phyloP scores from a whole-genome alignment of 306 rosid species.

The Citrullus colocynthis region DNA sequence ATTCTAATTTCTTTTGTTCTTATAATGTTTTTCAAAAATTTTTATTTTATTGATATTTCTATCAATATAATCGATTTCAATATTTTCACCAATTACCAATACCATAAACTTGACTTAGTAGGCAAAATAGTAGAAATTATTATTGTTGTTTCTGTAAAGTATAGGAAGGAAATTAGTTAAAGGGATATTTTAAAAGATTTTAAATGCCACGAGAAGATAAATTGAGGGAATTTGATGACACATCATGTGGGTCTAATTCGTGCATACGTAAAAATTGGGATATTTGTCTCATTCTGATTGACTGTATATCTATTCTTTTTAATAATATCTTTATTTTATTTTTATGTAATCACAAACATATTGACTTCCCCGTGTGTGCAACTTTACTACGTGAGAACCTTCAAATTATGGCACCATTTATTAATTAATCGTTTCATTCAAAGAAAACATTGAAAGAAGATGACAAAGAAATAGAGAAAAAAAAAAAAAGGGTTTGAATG shows the following conservation, averaged over 20 bases:
- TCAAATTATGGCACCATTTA: background rate
- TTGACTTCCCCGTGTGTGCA: background rate
- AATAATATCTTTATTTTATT: background rate
- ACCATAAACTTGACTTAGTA: too few relatives aligned
- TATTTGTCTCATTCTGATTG: conserved; percentile 4
- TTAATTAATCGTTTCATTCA: background rate
- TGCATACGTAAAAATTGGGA: conserved; percentile 7
- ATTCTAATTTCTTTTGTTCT: too few relatives aligned
- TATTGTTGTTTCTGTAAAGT: too few relatives aligned
- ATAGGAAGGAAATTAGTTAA: too few relatives aligned
- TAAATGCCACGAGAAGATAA: background rate
- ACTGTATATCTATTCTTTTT: background rate
- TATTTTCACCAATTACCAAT: too few relatives aligned
- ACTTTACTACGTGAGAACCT: background rate
- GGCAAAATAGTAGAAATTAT: too few relatives aligned
- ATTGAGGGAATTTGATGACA: background rate
- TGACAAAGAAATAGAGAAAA: background rate
- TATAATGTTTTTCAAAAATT: too few relatives aligned
- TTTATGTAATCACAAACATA: background rate
- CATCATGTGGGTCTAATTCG: background rate
- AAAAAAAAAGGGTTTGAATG: background rate
- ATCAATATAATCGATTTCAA: too few relatives aligned
- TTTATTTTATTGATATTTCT: too few relatives aligned
- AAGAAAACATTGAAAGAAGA: background rate
- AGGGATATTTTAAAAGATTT: too few relatives aligned